These are phyloP conservation scores for Talaromyces liani DNA, from an alignment of 495 filamentous ascomycete species.

Conservation along the genomic window DNA sequence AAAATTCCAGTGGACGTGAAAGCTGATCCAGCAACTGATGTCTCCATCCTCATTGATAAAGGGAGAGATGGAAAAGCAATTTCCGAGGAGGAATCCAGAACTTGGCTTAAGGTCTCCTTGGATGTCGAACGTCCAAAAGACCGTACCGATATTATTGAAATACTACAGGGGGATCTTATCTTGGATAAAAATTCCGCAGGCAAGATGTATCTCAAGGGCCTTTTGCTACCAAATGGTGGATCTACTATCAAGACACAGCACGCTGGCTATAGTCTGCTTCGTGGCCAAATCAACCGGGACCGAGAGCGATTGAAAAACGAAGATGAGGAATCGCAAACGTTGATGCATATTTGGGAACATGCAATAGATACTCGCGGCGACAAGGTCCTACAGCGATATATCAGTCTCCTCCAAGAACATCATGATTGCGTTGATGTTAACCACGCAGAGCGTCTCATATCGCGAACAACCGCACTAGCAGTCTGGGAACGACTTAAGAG, in stretches of 20 bases:
- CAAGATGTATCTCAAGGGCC: background rate
- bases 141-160: background rate
- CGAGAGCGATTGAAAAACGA: background rate
- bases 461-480: background rate
- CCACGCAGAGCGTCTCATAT: background rate
- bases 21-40: background rate
- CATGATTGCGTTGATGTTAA: background rate
- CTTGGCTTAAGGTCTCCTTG: background rate
- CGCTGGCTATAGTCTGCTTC: constrained; percentile 1
- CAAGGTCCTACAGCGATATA: background rate
- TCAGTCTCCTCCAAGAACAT: background rate
- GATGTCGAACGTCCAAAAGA: background rate
- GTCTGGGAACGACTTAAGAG: background rate
- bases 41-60: background rate
- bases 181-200: background rate
- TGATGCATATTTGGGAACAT: background rate
- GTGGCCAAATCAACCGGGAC: background rate
- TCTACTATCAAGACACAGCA: background rate
- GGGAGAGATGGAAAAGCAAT: background rate
- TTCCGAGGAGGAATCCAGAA: background rate
- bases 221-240: background rate
- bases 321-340: background rate
- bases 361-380: background rate
- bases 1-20: background rate
- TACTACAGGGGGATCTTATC: constrained; percentile 1